Evolutionary conservation across 192 early-diverging fungal species (phyloP).

Genomic region (Glomus cerebriforme): DNA sequence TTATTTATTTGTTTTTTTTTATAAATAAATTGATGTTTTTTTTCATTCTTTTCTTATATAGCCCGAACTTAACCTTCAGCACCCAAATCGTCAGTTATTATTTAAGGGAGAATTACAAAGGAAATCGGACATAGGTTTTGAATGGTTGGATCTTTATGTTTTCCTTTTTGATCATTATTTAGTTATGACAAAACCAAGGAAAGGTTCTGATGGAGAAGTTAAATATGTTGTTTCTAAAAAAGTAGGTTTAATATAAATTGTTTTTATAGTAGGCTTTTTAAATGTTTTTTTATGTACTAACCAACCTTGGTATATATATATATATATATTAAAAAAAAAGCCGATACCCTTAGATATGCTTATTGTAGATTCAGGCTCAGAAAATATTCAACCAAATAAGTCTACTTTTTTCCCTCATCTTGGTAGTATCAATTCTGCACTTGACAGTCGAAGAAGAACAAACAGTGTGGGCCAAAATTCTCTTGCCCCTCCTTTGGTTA

Average conservation of each 20-base stretch:
- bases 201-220: constrained; percentile 55
- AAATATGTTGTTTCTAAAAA: constrained; percentile 20
- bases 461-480: constrained; percentile 9
- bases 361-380: constrained; percentile 53
- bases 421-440: neutral
- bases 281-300: constrained; percentile 37
- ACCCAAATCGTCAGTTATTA: constrained; percentile 12
- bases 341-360: constrained; percentile 83
- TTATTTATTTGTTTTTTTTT: neutral
- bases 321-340: constrained; percentile 34
- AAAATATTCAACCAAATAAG: constrained; percentile 36
- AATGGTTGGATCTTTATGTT: constrained; percentile 59
- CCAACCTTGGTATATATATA: too few species aligned
- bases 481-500: neutral
- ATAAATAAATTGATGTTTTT: neutral
- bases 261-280: constrained; percentile 28
- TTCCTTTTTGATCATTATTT: constrained; percentile 89
- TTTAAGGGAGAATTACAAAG: constrained; percentile 31
- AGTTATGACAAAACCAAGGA: constrained; percentile 71
- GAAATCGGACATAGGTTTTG: neutral
- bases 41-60: neutral
- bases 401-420: constrained; percentile 30
- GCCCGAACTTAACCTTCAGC: constrained; percentile 13
- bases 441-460: constrained; percentile 35
- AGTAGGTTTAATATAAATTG: neutral